These are phyloP conservation scores for Vigna radiata DNA, from an alignment of 306 rosid genomes.

Conservation along the genomic window DNA sequence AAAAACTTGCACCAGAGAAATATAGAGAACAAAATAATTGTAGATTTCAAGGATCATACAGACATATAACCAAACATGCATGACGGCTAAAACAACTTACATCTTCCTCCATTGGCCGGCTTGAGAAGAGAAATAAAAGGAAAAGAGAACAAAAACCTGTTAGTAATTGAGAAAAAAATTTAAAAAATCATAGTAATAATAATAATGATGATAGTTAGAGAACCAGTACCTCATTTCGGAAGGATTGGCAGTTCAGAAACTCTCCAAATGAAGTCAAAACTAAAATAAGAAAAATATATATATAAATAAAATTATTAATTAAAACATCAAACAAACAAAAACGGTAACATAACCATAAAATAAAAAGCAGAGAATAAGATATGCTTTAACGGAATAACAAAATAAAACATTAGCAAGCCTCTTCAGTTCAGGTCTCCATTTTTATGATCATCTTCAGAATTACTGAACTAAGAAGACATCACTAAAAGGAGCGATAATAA, in stretches of 20 bases:
- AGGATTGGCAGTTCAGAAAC: not conserved
- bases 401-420: constrained; percentile 27
- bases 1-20: not conserved
- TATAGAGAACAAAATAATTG: not conserved
- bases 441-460: constrained; percentile 39
- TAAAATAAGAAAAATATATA: not conserved
- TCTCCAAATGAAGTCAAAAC: constrained; percentile 11
- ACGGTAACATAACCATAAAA: not conserved
- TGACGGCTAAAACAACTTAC: constrained; percentile 55
- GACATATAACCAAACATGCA: not conserved
- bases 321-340: not conserved
- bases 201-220: not conserved
- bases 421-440: constrained; percentile 71
- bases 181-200: not conserved
- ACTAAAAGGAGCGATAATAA: not conserved
- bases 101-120: constrained; percentile 89
- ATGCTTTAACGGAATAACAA: not conserved
- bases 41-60: not conserved
- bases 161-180: not conserved
- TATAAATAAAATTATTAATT: not conserved
- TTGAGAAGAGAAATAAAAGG: constrained; percentile 27
- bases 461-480: not conserved
- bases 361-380: not conserved
- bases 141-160: not conserved
- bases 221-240: constrained; percentile 49